A percentile compares a stretch with the other conserved stretches of the same genome.
phyloP scores from a whole-genome alignment of 2,329 filamentous ascomycete species.

The Fusarium illudens region DNA sequence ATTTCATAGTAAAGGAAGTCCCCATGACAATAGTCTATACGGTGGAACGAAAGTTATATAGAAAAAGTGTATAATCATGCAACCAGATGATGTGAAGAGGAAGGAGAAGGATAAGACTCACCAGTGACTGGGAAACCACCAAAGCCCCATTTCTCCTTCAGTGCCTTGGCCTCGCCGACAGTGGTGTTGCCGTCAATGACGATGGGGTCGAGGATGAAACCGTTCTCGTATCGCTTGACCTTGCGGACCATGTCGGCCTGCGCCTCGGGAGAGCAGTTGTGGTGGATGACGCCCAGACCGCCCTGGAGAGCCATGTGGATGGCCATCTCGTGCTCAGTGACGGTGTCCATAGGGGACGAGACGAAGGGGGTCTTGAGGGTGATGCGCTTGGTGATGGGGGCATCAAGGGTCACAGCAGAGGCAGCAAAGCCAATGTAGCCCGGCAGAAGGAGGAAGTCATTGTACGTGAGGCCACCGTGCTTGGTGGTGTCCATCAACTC shows the following conservation, averaged over 20 bases:
- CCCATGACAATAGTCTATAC: slow-evolving; percentile 87
- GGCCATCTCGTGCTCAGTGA: slow-evolving; percentile 99
- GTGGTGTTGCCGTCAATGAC: slow-evolving; percentile 89
- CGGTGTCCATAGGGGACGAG: slow-evolving; percentile 99
- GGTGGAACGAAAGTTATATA: slow-evolving; percentile 99
- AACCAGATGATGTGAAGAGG: slow-evolving; percentile 43
- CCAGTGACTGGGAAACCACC: slow-evolving; percentile 98
- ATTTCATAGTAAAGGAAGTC: slow-evolving; percentile 60
- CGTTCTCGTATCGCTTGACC: slow-evolving; percentile 99
- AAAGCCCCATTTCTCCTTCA: slow-evolving; percentile 99
- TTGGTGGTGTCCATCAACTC: slow-evolving; percentile 90
- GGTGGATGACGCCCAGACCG: slow-evolving; percentile 94
- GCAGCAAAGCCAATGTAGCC: slow-evolving; percentile 99
- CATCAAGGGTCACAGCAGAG: slow-evolving; percentile 86
- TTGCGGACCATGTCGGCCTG: slow-evolving; percentile 99
- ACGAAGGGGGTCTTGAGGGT: slow-evolving; percentile 95
- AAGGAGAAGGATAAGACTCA: slow-evolving; percentile 61
- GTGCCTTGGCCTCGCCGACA: slow-evolving; percentile 85
- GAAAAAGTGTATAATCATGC: slow-evolving; percentile 82
- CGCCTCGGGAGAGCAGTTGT: slow-evolving; percentile 97
- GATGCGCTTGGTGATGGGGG: slow-evolving; percentile 94
- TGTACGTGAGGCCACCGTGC: slow-evolving; percentile 96
- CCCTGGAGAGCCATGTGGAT: slow-evolving; percentile 94
- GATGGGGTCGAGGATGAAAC: slow-evolving; percentile 95
- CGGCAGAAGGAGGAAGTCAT: slow-evolving; percentile 95